Base-by-base conservation (phyloP, 441 rosid genomes). In the Erysimum cheiri region DNA sequence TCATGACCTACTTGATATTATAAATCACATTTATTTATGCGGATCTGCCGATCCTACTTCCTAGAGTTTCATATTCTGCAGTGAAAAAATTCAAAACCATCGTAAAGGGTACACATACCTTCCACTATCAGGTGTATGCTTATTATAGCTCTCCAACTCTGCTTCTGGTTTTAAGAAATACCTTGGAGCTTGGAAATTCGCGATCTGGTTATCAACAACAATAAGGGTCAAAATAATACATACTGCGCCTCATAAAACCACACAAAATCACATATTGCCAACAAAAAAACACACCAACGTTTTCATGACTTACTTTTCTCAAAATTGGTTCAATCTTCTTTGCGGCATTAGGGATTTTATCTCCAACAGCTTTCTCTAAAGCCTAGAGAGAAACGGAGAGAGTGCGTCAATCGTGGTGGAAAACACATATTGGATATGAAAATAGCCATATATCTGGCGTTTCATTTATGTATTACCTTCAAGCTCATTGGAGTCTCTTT, bases 281-380 rank as follows among this genome's bases (percentile, higher is more conserved):
- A 46, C 19, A 31, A 55, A 49, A 60, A 69, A 65, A 49, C 67
- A 64, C 72, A 81, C 50, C 46, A 66, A 72, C 66, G 60, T 59
- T 73, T 69, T 60, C 40, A 49, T 31, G 65, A 75, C 88, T 83
- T 79, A 93, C 99, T 55, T 77, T 91, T 80, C 81, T 84, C 64
- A 96, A 54, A 69, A 94, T 79, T 36, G 87, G 89, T 60, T 88
- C 96, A 49, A 93, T 85, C 81, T 83, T 89, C 82, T 78, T 88
- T 33, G 77, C 76, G 37, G 87, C 77, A 64, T 79, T 74, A 50
- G 98, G 96, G 77, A 82, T 65, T 77, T 74, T 57, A 71, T 86
- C 88, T 65, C 89, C 93, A 74, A 84, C 75, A 52, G 90, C 96
- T 85, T 91, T 92, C 82, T 91, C 98, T 77, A 92, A 78, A 73